Base-by-base conservation (phyloP, 805 yeast species). In the Tetrapisispora fleetii region DNA sequence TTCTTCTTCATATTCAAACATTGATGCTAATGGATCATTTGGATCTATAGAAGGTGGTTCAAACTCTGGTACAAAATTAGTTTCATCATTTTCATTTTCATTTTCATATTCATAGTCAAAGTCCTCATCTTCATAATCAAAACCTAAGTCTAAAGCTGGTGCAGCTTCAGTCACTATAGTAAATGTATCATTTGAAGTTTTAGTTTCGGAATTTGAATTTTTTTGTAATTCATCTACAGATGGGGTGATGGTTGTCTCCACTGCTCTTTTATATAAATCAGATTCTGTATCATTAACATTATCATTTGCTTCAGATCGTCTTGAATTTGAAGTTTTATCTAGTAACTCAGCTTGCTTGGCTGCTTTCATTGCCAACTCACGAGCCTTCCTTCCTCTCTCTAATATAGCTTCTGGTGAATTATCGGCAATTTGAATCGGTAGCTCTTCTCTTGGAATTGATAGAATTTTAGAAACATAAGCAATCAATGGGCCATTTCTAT, bases 401-500 rank as follows among this genome's bases (percentile, higher is more conserved):
- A 73, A 63, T 37, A 83, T 65, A 52, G 83, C 87, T 55, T 79
- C 82, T 5, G 71, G 72, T 0, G 79, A 65, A 43, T 75, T 56
- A 28, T 66, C 67, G 37, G 67, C 65, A 39, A 70, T 69, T 28
- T 75, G 77, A 35, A 70, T 68, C 1, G 97, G 96, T 22, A 91
- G 68, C 48, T 89, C 96, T 18, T 73, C 77, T 48, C 80, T 83
- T 1, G 96, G 95, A 19, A 93, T 75, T 0, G 96, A 86, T 1
- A 93, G 64, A 70, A 91, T 85, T 58, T 93, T 93, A 1, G 97
- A 88, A 0, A 91, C 87, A 64, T 83, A 93, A 0, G 95, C 95
- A 58, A 77, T 73, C 2, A 70, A 70, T 0, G 86, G 81, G 1
- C 90, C 85, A 1, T 70, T 58, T n/a, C 74, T 67, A 54, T 83